Conservation (phyloP, 257 asterid species). For the Henckelia pumila region DNA sequence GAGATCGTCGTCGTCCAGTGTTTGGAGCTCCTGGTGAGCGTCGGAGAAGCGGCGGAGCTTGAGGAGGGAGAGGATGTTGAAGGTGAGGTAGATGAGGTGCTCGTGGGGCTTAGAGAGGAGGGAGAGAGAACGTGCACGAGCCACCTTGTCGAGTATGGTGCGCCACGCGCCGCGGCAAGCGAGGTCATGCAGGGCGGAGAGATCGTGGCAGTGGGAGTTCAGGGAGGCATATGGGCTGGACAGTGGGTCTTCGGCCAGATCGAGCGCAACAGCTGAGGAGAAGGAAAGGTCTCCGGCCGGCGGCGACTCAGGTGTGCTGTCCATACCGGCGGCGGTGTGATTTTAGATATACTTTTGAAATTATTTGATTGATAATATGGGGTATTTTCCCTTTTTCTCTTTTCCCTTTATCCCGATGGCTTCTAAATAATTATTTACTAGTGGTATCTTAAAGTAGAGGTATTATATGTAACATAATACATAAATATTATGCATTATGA, state of each 20-base stretch:
- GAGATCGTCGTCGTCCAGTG: slow-evolving; percentile 57
- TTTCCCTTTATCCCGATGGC: no score
- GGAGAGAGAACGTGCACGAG: slow-evolving; percentile 78
- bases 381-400: no score
- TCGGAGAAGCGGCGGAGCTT: slow-evolving; percentile 88
- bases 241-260: slow-evolving; percentile 46
- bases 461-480: no score
- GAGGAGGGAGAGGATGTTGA: slow-evolving; percentile 75
- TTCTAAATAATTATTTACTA: no score
- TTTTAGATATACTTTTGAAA: no score
- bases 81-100: slow-evolving; percentile 79
- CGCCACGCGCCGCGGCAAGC: slow-evolving; percentile 96
- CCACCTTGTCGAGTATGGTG: slow-evolving; percentile 79
- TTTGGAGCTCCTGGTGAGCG: slow-evolving; percentile 67
- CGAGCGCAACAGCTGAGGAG: no score
- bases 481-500: no score
- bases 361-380: no score
- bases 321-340: background rate
- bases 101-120: slow-evolving; percentile 84
- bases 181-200: slow-evolving; percentile 71
- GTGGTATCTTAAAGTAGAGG: no score
- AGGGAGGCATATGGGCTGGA: slow-evolving; percentile 57
- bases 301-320: slow-evolving; percentile 31
- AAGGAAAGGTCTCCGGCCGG: slow-evolving; percentile 11
- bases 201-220: slow-evolving; percentile 76